phyloP scores from a whole-genome alignment of 2,329 filamentous ascomycete species.

The Clarireedia homoeocarpa region DNA sequence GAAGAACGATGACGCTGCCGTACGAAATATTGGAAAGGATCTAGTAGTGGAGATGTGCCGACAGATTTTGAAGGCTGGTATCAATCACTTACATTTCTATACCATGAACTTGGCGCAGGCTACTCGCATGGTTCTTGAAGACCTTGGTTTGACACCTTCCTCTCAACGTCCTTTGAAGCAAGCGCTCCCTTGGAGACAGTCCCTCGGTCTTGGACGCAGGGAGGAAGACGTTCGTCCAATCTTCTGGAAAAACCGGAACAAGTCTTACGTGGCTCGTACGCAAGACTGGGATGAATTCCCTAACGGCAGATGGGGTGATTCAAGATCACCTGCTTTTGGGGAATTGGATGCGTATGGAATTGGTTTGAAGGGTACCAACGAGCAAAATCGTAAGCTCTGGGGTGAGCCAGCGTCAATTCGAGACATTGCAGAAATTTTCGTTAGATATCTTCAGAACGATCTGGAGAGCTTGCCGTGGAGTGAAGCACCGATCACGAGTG shows the following conservation, averaged over 20 bases:
- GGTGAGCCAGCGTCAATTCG: conserved; percentile 72
- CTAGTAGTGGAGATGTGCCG: conserved; percentile 87
- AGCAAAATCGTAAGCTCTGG: conserved; percentile 93
- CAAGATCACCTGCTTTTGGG: conserved; percentile 90
- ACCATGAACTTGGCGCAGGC: conserved; percentile 98
- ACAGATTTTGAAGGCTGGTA: conserved; percentile 72
- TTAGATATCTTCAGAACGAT: conserved; percentile 74
- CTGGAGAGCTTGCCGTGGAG: conserved; percentile 88
- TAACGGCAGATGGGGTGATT: conserved; percentile 97
- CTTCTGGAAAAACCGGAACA: conserved; percentile 96
- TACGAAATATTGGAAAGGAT: conserved; percentile 80
- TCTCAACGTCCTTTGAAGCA: conserved; percentile 73
- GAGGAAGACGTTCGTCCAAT: conserved; percentile 95
- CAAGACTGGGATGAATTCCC: conserved; percentile 99
- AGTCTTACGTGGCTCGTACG: conserved; percentile 89
- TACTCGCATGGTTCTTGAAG: conserved; percentile 88
- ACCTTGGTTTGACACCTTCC: conserved; percentile 74
- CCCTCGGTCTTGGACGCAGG: conserved; percentile 77
- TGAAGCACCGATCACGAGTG: conserved; percentile 75
- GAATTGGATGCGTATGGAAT: conserved; percentile 93
- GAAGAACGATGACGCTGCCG: conserved; percentile 93
- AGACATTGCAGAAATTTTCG: conserved; percentile 77
- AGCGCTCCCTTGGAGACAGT: conserved; percentile 93
- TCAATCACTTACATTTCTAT: conserved; percentile 92
- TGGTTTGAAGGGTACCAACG: conserved; percentile 87